Evolutionary conservation across 75 land plant species (phyloP), one percentile per base, ranked within the genome.

Genomic region (Gnetum montanum): DNA sequence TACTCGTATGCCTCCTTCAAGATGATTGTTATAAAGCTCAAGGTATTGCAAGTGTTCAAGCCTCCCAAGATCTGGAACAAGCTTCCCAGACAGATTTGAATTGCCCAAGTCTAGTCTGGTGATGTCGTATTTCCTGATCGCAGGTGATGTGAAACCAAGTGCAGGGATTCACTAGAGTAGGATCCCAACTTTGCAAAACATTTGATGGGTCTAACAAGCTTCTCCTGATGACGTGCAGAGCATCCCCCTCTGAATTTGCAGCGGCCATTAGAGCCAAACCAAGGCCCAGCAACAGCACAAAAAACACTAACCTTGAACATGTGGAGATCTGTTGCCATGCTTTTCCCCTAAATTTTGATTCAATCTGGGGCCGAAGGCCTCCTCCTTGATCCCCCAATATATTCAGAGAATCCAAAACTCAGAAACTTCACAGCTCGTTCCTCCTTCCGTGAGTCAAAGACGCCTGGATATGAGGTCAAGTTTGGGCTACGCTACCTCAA

Each of bases 121-220:
- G 60, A 91, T 94, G 34, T 59, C 67, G 83, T 34, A 81, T 84
- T 23, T 81, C 81, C 54, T 74, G 75, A 59, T 91, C 75, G 61
- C 97, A 91, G 10, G 97, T 90, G 79, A 90, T 78, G 66, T 90
- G 96, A 54, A 90, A 90, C 96, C 96, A 90, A 8, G 96, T 90
- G 48, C 97, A 91, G 26, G 97, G 97, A 60, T 81, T 88, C 38
- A 91, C 97, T 23, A 91, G 80, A 4, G 79, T 91, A 6, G 85
- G 94, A 68, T 91, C 97, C 97, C 97, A 91, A 76, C 97, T 91
- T 69, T 88, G 82, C 12, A 91, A 67, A 22, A 91, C 95, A 65
- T 84, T 88, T 33, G 79, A 77, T 20, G 97, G 97, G 57, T 91
- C 97, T 41, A 73, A 69, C 43, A 91, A 57, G 68, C 94, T 83